These are phyloP conservation scores for Mycena haematopus DNA, from an alignment of 768 basidiomycete genomes.

Conservation along the genomic window DNA sequence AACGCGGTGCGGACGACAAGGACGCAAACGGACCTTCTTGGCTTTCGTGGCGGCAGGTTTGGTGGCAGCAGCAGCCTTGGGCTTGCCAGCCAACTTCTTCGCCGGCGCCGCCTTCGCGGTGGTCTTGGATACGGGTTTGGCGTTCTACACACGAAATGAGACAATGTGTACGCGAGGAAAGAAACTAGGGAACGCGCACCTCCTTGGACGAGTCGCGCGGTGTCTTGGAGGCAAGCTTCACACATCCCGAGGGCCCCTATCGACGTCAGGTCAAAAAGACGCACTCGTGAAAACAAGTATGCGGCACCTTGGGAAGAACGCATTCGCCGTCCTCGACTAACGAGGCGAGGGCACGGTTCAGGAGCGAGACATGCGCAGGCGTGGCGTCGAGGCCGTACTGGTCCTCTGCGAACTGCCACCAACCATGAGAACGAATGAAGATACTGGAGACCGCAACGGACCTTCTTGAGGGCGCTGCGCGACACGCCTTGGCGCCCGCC, in stretches of 20 bases:
- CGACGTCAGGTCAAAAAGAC: background rate
- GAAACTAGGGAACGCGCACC: background rate
- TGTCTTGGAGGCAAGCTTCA: constrained; percentile 66
- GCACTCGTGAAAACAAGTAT: background rate
- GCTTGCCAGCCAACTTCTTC: constrained; percentile 13
- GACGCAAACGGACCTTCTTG: constrained; percentile 19
- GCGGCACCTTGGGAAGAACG: constrained; percentile 39
- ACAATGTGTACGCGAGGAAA: background rate
- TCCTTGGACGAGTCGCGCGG: constrained; percentile 13
- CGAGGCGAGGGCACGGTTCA: constrained; percentile 74
- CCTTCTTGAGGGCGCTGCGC: constrained; percentile 82
- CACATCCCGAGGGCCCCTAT: constrained; percentile 59
- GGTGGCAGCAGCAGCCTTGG: constrained; percentile 13
- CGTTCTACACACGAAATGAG: background rate
- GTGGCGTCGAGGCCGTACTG: constrained; percentile 73
- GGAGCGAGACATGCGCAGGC: constrained; percentile 68
- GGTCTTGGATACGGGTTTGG: constrained; percentile 15
- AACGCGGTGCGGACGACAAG: background rate
- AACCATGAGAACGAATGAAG: constrained; percentile 27
- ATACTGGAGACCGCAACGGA: constrained; percentile 38
- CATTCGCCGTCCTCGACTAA: constrained; percentile 62
- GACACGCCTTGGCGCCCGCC: constrained; percentile 70
- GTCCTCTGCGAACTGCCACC: constrained; percentile 77
- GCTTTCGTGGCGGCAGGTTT: constrained; percentile 15
- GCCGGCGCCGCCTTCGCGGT: constrained; percentile 14